Conservation (phyloP, 352 stramenopile genomes). For the Phytophthora pini region DNA sequence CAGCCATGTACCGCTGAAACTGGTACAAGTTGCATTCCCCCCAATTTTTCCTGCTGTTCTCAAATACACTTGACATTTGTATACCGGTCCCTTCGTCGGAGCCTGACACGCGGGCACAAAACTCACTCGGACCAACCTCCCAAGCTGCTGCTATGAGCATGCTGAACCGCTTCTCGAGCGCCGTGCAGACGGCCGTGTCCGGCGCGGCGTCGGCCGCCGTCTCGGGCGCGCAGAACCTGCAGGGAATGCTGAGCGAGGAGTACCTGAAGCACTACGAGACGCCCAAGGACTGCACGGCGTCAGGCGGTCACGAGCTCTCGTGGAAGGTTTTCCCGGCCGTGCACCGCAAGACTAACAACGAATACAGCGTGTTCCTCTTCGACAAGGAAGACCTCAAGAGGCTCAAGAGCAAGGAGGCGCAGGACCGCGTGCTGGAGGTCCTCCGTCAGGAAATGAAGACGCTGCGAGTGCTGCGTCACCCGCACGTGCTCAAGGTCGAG, state of each 20-base stretch:
- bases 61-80: constrained; percentile 11
- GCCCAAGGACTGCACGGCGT: constrained; percentile 85
- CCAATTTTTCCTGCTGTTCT: not conserved
- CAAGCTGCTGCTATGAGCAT: constrained; percentile 39
- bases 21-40: constrained; percentile 9
- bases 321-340: constrained; percentile 89
- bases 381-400: constrained; percentile 89
- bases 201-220: constrained; percentile 51
- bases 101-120: constrained; percentile 7
- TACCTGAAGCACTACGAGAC: constrained; percentile 89
- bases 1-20: constrained; percentile 2
- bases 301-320: constrained; percentile 79
- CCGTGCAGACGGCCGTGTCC: constrained; percentile 64
- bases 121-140: not conserved
- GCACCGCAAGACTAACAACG: constrained; percentile 77
- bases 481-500: constrained; percentile 91
- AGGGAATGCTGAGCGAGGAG: constrained; percentile 83
- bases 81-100: constrained; percentile 1
- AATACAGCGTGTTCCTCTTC: constrained; percentile 89
- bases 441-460: constrained; percentile 91
- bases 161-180: constrained; percentile 84
- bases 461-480: constrained; percentile 83
- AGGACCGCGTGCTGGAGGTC: constrained; percentile 89
- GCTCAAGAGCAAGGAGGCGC: constrained; percentile 84
- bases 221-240: constrained; percentile 55